Evolutionary conservation across 2,329 filamentous ascomycete genomes (phyloP).

Genomic region (Aspergillus eucalypticola): DNA sequence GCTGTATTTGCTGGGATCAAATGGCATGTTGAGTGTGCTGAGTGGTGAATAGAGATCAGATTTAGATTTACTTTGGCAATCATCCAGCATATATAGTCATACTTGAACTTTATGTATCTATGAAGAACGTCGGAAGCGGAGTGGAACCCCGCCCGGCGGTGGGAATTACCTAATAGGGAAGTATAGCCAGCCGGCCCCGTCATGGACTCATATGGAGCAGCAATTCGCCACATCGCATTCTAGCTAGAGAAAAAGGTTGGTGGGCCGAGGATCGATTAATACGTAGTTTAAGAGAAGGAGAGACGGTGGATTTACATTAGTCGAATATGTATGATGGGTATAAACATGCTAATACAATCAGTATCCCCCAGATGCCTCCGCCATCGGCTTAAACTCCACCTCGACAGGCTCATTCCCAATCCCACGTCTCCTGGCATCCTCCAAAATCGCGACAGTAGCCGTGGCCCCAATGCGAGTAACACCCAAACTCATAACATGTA

Average conservation of each 20-base stretch:
- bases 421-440: constrained; percentile 55
- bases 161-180: not conserved
- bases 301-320: not conserved
- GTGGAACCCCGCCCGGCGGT: not conserved
- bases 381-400: constrained; percentile 28
- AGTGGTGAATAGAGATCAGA: rapidly evolving
- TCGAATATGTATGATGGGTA: not conserved
- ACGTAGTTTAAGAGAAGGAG: too few species aligned
- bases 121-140: too few species aligned
- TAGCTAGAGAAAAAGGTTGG: too few species aligned
- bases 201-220: not conserved
- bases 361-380: constrained; percentile 18
- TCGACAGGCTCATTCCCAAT: constrained; percentile 42
- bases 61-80: too few species aligned
- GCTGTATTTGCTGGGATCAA: not conserved
- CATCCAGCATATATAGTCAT: too few species aligned
- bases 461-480: constrained; percentile 59
- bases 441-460: constrained; percentile 56
- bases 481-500: constrained; percentile 57
- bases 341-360: constrained; percentile 3
- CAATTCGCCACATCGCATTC: too few species aligned
- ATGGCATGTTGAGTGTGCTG: not conserved
- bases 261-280: not conserved
- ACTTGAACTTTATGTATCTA: too few species aligned
- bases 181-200: not conserved